Evolutionary conservation across 2,329 filamentous ascomycete genomes (phyloP), one percentile per base, ranked within the genome.

Genomic region (Diaporthe velutina): DNA sequence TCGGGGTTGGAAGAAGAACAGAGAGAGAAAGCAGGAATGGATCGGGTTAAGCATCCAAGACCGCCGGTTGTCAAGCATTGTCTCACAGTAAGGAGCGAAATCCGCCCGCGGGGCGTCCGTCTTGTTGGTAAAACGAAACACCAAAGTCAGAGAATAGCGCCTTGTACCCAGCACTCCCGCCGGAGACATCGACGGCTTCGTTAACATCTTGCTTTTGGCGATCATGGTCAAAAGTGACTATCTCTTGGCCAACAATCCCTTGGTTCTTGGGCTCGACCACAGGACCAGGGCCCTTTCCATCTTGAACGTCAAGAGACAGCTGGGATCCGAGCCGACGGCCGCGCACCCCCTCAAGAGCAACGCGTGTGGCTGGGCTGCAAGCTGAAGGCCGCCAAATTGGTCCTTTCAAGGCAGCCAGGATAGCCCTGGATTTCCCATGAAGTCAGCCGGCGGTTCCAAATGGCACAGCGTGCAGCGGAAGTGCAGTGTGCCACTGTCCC

Each of bases 311-410:
- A 30, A 22, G 10, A 42, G 71, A n/a, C 15, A 68, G 28, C 17
- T 71, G 67, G 52, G 68, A 74, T 50, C 15, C 52, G 33, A 52
- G 22, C 40, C 75, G 55, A 17, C 57, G 61, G 25, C 54, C 33
- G 35, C 13, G 19, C 33, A 52, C 13, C 25, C 7, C n/a, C 6
- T 71, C 28, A 15, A 64, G 35, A 10, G 22, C 45, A 30, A 33
- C 33, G 28, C 17, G n/a, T 17, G 45, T n/a, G 9, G n/a, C n/a
- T 40, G 54, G 19, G 33, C n/a, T 35, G 15, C 25, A n/a, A 38
- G 48, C 42, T 38, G 7, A 19, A 19, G 17, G 52, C 2, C 25
- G 40, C n/a, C 55, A 38, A 40, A 52, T 22, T 3, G 33, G 38
- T 10, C 48, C 54, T 33, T 10, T 40, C 17, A 71, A 50, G 25